A percentile compares a stretch with the other conserved stretches of the same genome.
phyloP scores from a whole-genome alignment of 1,284 basidiomycete species.

The Pulveroboletus sp. region DNA sequence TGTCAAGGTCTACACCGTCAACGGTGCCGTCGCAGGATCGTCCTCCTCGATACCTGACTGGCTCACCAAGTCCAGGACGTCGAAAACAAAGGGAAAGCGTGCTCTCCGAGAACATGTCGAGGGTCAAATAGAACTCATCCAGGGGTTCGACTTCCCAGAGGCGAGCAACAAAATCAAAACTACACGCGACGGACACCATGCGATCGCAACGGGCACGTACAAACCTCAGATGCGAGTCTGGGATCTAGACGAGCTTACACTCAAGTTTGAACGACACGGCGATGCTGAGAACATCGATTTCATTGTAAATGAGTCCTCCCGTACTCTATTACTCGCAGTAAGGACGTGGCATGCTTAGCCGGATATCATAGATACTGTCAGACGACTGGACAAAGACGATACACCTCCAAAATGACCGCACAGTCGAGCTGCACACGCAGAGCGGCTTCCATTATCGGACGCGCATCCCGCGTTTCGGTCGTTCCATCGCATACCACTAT shows the following conservation, averaged over 20 bases:
- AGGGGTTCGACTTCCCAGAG: slow-evolving; percentile 97
- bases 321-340: not conserved
- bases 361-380: slow-evolving; percentile 75
- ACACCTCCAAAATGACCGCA: slow-evolving; percentile 95
- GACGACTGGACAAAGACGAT: slow-evolving; percentile 99
- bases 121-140: slow-evolving; percentile 84
- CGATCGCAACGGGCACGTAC: slow-evolving; percentile 94
- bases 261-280: slow-evolving; percentile 96
- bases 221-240: slow-evolving; percentile 98
- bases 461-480: slow-evolving; percentile 92
- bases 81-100: slow-evolving; percentile 57
- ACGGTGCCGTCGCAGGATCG: slow-evolving; percentile 81
- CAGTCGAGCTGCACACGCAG: slow-evolving; percentile 93
- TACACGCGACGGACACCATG: slow-evolving; percentile 90
- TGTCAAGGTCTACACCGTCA: slow-evolving; percentile 89
- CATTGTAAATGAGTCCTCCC: slow-evolving; percentile 73
- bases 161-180: slow-evolving; percentile 91
- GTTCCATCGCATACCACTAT: slow-evolving; percentile 88
- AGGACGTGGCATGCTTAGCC: slow-evolving; percentile 8
- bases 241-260: slow-evolving; percentile 90
- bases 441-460: slow-evolving; percentile 91
- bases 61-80: slow-evolving; percentile 73
- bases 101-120: slow-evolving; percentile 68
- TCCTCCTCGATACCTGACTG: slow-evolving; percentile 87
- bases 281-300: slow-evolving; percentile 99